Percentiles rank a stretch among this genome's conserved stretches.
These are phyloP conservation scores for Bruguiera sexangula DNA, from an alignment of 345 rosid species.

Conservation along the genomic window DNA sequence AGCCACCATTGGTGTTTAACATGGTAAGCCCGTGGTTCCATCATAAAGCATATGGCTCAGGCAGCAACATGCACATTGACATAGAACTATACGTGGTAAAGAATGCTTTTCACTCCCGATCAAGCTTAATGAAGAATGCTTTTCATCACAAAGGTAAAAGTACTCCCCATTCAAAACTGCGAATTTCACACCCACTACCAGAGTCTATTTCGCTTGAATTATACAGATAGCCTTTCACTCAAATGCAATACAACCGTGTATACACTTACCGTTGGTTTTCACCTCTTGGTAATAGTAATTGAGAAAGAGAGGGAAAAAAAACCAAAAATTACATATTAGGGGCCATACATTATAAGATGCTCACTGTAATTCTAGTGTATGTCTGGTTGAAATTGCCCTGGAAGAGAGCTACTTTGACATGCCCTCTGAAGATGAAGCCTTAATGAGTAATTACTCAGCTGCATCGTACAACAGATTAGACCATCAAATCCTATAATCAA, in stretches of 20 bases:
- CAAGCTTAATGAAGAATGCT: no score
- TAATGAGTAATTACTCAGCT: conserved; percentile 48
- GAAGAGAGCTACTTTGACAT: conserved; percentile 22
- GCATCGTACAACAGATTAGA: conserved; percentile 18
- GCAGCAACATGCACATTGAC: no score
- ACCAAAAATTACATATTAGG: not conserved
- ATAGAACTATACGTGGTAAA: no score
- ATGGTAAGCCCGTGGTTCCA: no score
- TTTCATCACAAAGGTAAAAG: no score
- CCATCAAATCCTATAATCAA: not conserved
- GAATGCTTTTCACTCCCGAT: no score
- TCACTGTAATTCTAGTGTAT: conserved; percentile 15
- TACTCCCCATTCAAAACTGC: not conserved
- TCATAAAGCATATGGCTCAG: no score
- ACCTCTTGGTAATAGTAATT: not conserved
- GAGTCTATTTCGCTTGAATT: not conserved
- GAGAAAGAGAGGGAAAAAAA: not conserved
- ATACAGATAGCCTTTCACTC: not conserved
- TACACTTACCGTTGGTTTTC: not conserved
- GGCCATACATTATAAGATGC: not conserved
- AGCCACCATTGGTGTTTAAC: no score
- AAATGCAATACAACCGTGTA: not conserved
- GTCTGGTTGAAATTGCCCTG: conserved; percentile 25
- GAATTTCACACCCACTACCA: not conserved
- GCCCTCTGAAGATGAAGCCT: conserved; percentile 50